Evolutionary conservation across 768 basidiomycete species (phyloP).

Genomic region (Macrocybe gigantea): DNA sequence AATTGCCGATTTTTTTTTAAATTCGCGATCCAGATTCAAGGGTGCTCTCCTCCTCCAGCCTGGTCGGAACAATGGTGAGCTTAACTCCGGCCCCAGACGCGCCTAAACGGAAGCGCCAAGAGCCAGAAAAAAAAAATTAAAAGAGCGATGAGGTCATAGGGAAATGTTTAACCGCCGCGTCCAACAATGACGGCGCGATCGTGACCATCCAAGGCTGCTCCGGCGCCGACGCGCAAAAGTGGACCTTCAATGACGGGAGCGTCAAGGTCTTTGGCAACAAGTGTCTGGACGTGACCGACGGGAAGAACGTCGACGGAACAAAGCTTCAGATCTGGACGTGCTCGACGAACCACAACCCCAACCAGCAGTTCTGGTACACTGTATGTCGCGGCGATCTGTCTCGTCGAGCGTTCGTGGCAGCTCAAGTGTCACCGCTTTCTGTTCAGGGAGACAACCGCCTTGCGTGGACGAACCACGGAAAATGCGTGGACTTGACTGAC

Average conservation of each 20-base stretch:
- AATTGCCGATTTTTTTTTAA: neutral
- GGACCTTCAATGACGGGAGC: conserved; percentile 37
- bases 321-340: conserved; percentile 53
- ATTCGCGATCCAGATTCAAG: conserved; percentile 23
- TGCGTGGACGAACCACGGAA: conserved; percentile 42
- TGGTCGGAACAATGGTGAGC: conserved; percentile 21
- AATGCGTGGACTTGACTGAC: conserved; percentile 42
- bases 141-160: conserved; percentile 17
- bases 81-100: too few relatives aligned
- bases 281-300: conserved; percentile 43
- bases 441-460: conserved; percentile 29
- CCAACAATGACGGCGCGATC: conserved; percentile 40
- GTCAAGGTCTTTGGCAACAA: conserved; percentile 41
- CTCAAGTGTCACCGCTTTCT: neutral
- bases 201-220: conserved; percentile 44
- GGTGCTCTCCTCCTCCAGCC: conserved; percentile 41
- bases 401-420: too few relatives aligned
- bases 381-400: conserved; percentile 13
- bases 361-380: conserved; percentile 45
- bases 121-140: too few relatives aligned
- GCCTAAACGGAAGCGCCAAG: too few relatives aligned
- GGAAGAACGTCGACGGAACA: conserved; percentile 34
- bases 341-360: conserved; percentile 23
- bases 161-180: conserved; percentile 47
- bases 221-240: conserved; percentile 38